These are phyloP conservation scores for Lentinula detonsa DNA, from an alignment of 768 basidiomycete genomes.

Conservation along the genomic window DNA sequence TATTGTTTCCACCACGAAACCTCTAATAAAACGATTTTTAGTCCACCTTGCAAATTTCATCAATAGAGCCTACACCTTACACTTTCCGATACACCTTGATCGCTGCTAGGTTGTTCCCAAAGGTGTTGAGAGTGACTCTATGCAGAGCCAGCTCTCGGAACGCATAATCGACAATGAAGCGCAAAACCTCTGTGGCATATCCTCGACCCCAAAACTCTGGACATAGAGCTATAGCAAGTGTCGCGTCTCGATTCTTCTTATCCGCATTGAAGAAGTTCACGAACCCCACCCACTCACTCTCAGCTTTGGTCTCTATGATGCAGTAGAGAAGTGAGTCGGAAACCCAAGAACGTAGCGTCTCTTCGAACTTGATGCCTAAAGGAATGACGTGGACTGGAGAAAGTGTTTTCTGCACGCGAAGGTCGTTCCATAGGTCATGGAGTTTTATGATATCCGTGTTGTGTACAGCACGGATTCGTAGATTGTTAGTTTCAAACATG, in stretches of 20 bases:
- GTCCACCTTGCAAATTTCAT: neutral
- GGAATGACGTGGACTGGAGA: slow-evolving; percentile 9
- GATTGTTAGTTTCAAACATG: slow-evolving; percentile 24
- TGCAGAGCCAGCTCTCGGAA: slow-evolving; percentile 34
- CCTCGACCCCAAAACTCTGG: slow-evolving; percentile 29
- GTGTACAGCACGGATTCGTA: slow-evolving; percentile 24
- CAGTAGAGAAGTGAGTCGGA: neutral
- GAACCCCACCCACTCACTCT: neutral
- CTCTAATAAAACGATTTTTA: slow-evolving; percentile 2
- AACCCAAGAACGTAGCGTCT: neutral
- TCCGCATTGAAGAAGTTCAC: neutral
- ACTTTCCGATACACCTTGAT: slow-evolving; percentile 32
- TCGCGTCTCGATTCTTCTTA: slow-evolving; percentile 21
- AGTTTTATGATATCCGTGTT: slow-evolving; percentile 25
- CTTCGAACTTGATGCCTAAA: neutral
- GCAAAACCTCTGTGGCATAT: slow-evolving; percentile 33
- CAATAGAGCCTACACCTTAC: slow-evolving; percentile 20
- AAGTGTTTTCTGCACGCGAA: slow-evolving; percentile 16
- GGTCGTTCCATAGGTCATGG: slow-evolving; percentile 21
- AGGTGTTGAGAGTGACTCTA: slow-evolving; percentile 32
- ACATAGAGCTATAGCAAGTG: slow-evolving; percentile 24
- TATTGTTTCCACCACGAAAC: slow-evolving; percentile 32
- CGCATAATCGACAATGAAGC: slow-evolving; percentile 32
- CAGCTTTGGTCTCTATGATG: neutral
- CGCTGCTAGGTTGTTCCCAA: slow-evolving; percentile 31